A percentile compares a stretch with the other conserved stretches of the same genome.
Conservation (phyloP, 2,329 filamentous ascomycete species). For the Apiospora hydei region DNA sequence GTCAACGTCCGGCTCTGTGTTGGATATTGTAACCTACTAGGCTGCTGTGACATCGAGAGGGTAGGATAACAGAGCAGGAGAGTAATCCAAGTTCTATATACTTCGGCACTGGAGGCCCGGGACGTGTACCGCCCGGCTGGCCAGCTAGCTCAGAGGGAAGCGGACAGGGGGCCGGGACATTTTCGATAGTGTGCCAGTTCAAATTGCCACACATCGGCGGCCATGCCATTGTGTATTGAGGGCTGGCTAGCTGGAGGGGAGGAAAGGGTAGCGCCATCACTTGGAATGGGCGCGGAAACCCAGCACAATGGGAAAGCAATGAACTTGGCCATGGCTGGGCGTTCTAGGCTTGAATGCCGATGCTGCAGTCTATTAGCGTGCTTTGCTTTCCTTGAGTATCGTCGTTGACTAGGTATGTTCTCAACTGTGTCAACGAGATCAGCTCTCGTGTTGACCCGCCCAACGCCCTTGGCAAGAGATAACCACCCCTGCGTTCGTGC, state of each 20-base stretch:
- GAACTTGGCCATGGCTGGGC: background rate
- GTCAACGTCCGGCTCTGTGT: background rate
- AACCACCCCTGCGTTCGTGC: slow-evolving; percentile 9
- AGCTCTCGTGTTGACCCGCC: slow-evolving; percentile 4
- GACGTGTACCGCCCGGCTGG: background rate
- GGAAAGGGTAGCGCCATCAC: slow-evolving; percentile 5
- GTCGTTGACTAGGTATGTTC: background rate
- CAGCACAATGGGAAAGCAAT: background rate
- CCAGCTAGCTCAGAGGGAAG: background rate
- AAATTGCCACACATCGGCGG: background rate
- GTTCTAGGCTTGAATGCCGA: too few species aligned
- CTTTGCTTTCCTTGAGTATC: background rate
- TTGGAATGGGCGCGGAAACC: background rate
- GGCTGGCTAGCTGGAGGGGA: background rate
- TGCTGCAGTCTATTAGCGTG: background rate
- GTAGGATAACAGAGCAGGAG: background rate
- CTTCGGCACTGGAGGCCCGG: background rate
- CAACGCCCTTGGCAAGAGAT: background rate
- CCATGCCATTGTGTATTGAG: background rate
- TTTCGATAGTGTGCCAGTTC: background rate
- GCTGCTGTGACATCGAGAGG: background rate
- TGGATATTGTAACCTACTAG: background rate
- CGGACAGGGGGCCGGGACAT: background rate
- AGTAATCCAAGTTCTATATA: background rate
- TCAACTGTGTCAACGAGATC: background rate